Evolutionary conservation across 2,329 filamentous ascomycete genomes (phyloP), one percentile per base, ranked within the genome.

Genomic region (Talaromyces sp.): DNA sequence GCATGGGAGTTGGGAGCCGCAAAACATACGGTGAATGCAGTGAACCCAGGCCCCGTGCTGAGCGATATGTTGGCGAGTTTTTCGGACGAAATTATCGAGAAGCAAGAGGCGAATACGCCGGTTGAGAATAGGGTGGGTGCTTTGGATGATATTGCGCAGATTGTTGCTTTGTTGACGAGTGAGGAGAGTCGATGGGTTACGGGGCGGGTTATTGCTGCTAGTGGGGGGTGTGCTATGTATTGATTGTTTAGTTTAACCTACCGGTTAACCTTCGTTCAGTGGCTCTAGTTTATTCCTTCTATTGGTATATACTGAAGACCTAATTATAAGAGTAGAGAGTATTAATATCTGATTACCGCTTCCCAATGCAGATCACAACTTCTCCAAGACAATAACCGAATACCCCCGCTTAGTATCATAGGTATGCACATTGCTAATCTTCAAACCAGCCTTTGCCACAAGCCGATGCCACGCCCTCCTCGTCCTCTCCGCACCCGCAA

Each of bases 11-110:
- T 89, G 8, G 86, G 86, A 0, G 71, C 67, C 3, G 75, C 81
- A 65, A 85, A 86, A 0, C 85, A 85, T 65, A 89, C 86, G 0
- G 86, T 88, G 29, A 90, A 89, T 68, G 79, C 81, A 0, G 83
- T 89, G 2, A 83, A 83, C 22, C 86, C 86, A 0, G 87, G 87
- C 0, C 86, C 87, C 0, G 83, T 87, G 5, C 75, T 83, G 74
- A 87, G 81, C 34, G 85, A 87, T 7, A 82, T 89, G 81, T 71
- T 88, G 27, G 82, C 83, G 17, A 79, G 83, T 17, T 82, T 87
- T 13, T 81, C 82, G 0, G 71, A 77, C 62, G 80, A 82, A 0
- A 76, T 86, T 13, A 75, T 86, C 2, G 78, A 82, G 34, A 76
- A 78, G 70, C 82, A 87, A 73, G 81, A 79, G 74, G 75, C 78